Base-by-base conservation (phyloP, 2,329 filamentous ascomycete species). In the Calonectria multiphialidica region DNA sequence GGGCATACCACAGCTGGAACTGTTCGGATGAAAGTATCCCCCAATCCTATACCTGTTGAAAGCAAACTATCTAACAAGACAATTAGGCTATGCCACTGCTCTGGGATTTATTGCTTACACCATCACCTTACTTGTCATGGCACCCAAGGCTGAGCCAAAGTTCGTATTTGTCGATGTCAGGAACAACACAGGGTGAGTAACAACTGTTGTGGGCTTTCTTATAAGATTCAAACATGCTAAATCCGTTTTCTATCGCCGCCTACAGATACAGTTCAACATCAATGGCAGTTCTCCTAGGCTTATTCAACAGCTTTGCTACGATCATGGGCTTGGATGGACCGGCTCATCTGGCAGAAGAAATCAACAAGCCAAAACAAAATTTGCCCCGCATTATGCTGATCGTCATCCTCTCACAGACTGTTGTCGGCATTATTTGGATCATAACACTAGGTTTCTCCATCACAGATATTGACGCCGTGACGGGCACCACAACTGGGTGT, bases 31-130 rank as follows among this genome's bases (percentile, higher is more conserved):
- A 59, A 35, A 57, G 67, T 50, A 16, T 15, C n/a, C 23, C 5
- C n/a, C 28, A 40, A n/a, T n/a, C n/a, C n/a, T n/a, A n/a, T n/a
- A n/a, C n/a, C n/a, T n/a, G n/a, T n/a, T n/a, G n/a, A n/a, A n/a
- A n/a, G n/a, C n/a, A n/a, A n/a, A n/a, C n/a, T n/a, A n/a, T n/a
- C n/a, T n/a, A n/a, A n/a, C n/a, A n/a, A n/a, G n/a, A n/a, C n/a
- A n/a, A n/a, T 7, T 15, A 65, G 62, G 62, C 40, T 49, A 18
- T 16, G 28, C 57, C 12, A 64, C 18, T 10, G 37, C 23, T 8
- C n/a, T 70, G 15, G 67, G 67, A 2, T 70, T 70, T 21, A 28
- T 65, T n/a, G 61, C 37, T 13, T 70, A 47, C 25, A 45, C 47
- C n/a, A 50, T 70, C 42, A 25, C 49, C 2, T 50, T 70, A 5